Evolutionary conservation across 768 basidiomycete genomes (phyloP).

Genomic region (Tubosaeta sp.): DNA sequence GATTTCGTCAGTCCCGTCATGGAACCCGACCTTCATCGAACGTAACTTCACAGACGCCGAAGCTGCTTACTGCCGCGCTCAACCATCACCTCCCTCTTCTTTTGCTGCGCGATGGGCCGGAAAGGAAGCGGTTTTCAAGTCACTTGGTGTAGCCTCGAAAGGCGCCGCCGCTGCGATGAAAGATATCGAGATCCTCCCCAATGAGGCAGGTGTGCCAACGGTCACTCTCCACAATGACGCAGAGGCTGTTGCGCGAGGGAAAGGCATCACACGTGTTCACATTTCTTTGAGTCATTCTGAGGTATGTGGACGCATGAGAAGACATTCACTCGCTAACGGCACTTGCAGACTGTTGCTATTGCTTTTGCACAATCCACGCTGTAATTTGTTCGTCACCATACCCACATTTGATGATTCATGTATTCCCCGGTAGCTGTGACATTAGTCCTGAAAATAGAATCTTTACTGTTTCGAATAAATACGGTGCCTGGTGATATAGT

Average conservation of each 20-base stretch:
- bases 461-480: conserved; percentile 37
- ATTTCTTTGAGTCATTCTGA: conserved; percentile 93
- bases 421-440: conserved; percentile 2
- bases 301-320: conserved; percentile 40
- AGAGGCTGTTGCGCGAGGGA: conserved; percentile 61
- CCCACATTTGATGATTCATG: conserved; percentile 2
- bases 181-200: conserved; percentile 92
- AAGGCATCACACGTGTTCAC: conserved; percentile 70
- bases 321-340: conserved; percentile 15
- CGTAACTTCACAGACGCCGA: conserved; percentile 95
- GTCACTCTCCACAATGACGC: conserved; percentile 81
- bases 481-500: conserved; percentile 46
- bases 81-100: conserved; percentile 83
- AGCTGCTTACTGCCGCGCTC: conserved; percentile 78
- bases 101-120: conserved; percentile 97
- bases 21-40: conserved; percentile 79
- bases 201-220: conserved; percentile 71
- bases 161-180: conserved; percentile 95
- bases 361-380: conserved; percentile 77
- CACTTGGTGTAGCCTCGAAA: conserved; percentile 82
- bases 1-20: conserved; percentile 87
- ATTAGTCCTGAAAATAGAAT: conserved; percentile 8
- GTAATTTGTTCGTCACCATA: conserved; percentile 7
- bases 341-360: conserved; percentile 68
- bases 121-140: conserved; percentile 98